Evolutionary conservation across 345 rosid species (phyloP).

Genomic region (Chamaenerion angustifolium): DNA sequence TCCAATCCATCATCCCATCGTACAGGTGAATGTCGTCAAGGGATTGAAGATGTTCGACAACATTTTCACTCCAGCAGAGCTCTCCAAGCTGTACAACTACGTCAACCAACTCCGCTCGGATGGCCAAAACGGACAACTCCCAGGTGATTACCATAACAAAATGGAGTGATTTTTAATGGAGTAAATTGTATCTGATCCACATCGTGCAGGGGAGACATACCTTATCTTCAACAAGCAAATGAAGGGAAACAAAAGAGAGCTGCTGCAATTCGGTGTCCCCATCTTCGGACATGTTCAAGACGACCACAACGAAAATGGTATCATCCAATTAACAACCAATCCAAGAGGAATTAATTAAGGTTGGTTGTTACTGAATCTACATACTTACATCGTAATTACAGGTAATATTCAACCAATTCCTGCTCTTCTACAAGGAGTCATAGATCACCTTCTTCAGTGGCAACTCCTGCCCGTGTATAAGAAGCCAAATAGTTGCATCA

Average conservation of each 20-base stretch:
- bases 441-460: conserved; percentile 83
- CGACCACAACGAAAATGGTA: conserved; percentile 13
- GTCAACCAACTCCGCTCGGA: conserved; percentile 55
- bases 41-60: conserved; percentile 80
- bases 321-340: conserved; percentile 23
- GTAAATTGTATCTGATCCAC: too few species aligned
- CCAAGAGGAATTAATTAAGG: too few species aligned
- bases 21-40: conserved; percentile 91
- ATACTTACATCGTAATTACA: conserved; percentile 13
- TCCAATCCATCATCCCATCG: too few species aligned
- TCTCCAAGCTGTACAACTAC: conserved; percentile 49
- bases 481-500: conserved; percentile 85
- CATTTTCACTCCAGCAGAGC: conserved; percentile 56
- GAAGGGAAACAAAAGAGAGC: conserved; percentile 86
- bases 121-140: conserved; percentile 77
- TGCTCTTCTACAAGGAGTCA: conserved; percentile 51
- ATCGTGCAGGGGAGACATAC: conserved; percentile 58
- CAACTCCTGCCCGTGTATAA: conserved; percentile 77
- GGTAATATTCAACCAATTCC: conserved; percentile 75
- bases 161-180: too few species aligned
- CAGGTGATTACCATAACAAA: too few species aligned
- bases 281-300: conserved; percentile 31
- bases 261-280: conserved; percentile 81
- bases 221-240: conserved; percentile 89
- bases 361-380: neutral